Base-by-base conservation (phyloP, 2,329 filamentous ascomycete species). In the Chalaropsis thielavioides region DNA sequence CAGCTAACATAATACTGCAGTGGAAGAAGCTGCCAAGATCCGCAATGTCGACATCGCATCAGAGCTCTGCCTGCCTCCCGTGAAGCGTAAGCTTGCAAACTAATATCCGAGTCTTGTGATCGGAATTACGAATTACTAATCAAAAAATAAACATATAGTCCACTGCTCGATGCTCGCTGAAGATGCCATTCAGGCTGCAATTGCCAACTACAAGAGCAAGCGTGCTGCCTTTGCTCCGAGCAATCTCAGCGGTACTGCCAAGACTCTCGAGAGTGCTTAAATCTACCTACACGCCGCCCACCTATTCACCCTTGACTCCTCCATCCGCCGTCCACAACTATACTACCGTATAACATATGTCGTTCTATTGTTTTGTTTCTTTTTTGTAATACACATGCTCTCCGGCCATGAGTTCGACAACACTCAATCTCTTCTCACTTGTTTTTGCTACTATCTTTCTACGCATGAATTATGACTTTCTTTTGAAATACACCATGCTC, bases 41-140 rank as follows among this genome's bases (percentile, higher is more conserved):
- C 88, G 90, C 79, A 99, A 99, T 78, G 96, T 92, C 2, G 92
- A 99, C 77, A 99, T 99, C 73, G 94, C 94, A 44, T 95, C 95
- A 80, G 95, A 99, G 78, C 80, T 96, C 66, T 94, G 90, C 73
- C 77, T 94, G 72, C 90, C 90, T 43, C 90, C 90, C 68, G 90
- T 95, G 62, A 95, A 95, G 79, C 77, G 89, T 91, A 78, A 76
- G 86, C 84, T 59, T 41, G 43, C 31, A 61, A 64, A 19, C 19
- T 38, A 61, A 35, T 54, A 54, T 40, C 15, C 19, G 44, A 24
- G 46, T 54, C 19, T 38, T 62, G 24, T 44, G 56, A 27, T 13
- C 51, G n/a, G 19, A 19, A 3, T n/a, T n/a, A 1, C 4, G 38
- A 15, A 3, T 41, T 61, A 2, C 46, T 35, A 58, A 43, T 46